phyloP scores from a whole-genome alignment of 73 alveolate species.

The Paramecium sonneborni region DNA sequence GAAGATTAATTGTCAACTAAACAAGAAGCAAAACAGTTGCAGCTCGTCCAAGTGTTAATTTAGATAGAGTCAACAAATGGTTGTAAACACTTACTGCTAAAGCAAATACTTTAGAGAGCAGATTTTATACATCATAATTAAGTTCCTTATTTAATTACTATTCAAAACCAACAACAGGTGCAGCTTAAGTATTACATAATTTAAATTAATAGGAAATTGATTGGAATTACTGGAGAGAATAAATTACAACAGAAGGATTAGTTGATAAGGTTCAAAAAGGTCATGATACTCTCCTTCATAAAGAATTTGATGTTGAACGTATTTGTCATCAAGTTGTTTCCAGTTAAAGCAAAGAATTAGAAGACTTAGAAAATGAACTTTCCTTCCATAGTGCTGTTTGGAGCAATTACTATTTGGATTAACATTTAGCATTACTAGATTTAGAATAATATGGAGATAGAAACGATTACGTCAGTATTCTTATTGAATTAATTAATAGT shows the following conservation, averaged over 20 bases:
- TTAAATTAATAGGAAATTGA: constrained; percentile 46
- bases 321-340: constrained; percentile 66
- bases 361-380: constrained; percentile 65
- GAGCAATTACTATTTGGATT: constrained; percentile 63
- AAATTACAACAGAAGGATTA: constrained; percentile 59
- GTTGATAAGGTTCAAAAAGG: constrained; percentile 63
- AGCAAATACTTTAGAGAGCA: constrained; percentile 60
- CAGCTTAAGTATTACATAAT: not conserved
- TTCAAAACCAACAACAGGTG: constrained; percentile 47
- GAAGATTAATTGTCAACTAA: constrained; percentile 33
- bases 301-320: constrained; percentile 62
- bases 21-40: constrained; percentile 28
- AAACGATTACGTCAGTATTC: not conserved
- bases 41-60: constrained; percentile 55
- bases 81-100: constrained; percentile 47
- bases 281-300: constrained; percentile 49
- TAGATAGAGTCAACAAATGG: constrained; percentile 63
- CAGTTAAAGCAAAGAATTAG: constrained; percentile 56
- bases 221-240: constrained; percentile 56
- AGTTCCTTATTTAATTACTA: constrained; percentile 63
- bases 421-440: constrained; percentile 53
- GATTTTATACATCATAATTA: constrained; percentile 56
- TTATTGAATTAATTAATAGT: not conserved
- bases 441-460: constrained; percentile 62
- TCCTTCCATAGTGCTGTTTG: constrained; percentile 66